Evolutionary conservation across 306 rosid genomes (phyloP).

Genomic region (Citrullus amarus): DNA sequence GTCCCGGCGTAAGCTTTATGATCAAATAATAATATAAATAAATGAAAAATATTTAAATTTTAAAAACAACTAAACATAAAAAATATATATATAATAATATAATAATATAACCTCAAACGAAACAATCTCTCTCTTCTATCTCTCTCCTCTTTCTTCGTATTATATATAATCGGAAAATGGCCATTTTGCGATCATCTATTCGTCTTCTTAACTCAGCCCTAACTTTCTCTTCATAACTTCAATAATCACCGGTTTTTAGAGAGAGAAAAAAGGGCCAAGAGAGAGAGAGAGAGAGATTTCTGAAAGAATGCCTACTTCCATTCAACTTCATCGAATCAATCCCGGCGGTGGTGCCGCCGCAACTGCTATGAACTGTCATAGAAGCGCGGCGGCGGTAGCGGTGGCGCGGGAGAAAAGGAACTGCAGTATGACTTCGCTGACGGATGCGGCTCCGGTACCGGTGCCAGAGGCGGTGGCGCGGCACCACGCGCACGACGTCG

Average conservation of each 20-base stretch:
- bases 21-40: background rate
- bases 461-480: constrained; percentile 33
- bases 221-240: background rate
- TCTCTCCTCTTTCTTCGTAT: constrained; percentile 8
- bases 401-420: background rate
- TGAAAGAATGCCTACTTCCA: constrained; percentile 46
- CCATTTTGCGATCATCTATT: constrained; percentile 4
- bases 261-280: background rate
- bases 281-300: background rate
- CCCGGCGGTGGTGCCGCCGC: constrained; percentile 12
- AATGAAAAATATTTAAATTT: background rate
- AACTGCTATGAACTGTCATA: constrained; percentile 22
- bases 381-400: background rate
- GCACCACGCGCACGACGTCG: constrained; percentile 41
- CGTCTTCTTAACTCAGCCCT: background rate
- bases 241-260: background rate
- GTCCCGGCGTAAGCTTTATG: constrained; percentile 41
- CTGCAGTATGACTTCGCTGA: background rate
- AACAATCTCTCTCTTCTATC: constrained; percentile 1
- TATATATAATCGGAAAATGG: background rate
- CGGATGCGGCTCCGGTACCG: constrained; percentile 10
- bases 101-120: background rate
- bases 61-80: background rate
- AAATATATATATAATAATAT: background rate
- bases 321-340: constrained; percentile 53